Evolutionary conservation across 306 rosid genomes (phyloP).

Genomic region (Geum urbanum): DNA sequence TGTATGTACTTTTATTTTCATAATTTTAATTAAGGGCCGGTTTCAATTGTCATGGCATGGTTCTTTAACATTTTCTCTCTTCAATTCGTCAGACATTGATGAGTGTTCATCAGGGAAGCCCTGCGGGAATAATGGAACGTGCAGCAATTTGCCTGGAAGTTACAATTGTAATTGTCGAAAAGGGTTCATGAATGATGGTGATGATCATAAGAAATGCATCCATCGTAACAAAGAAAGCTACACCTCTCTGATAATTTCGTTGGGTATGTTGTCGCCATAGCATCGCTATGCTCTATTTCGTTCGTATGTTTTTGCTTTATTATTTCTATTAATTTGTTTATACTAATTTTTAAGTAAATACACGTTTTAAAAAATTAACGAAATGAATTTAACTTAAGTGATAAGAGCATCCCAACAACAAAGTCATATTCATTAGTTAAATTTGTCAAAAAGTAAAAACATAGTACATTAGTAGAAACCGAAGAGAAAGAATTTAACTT

Average conservation of each 20-base stretch:
- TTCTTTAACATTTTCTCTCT: not conserved
- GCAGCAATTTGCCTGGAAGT: not conserved
- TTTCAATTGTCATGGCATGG: too few species aligned
- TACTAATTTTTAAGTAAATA: too few species aligned
- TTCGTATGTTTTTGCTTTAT: too few species aligned
- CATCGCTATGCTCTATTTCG: too few species aligned
- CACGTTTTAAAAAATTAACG: too few species aligned
- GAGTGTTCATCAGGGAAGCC: conserved; percentile 26
- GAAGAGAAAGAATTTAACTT: too few species aligned
- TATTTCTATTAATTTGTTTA: too few species aligned
- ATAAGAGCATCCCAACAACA: too few species aligned
- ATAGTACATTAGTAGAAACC: too few species aligned
- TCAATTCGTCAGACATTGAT: conserved; percentile 23
- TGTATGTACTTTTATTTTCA: not conserved
- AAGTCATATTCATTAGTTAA: too few species aligned
- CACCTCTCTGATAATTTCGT: not conserved
- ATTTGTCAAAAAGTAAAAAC: too few species aligned
- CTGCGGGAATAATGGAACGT: conserved; percentile 2
- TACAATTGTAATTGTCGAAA: not conserved
- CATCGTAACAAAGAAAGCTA: not conserved
- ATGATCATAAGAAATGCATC: not conserved
- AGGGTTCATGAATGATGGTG: not conserved
- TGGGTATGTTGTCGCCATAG: not conserved
- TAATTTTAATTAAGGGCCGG: not conserved
- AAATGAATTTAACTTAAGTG: too few species aligned